Evolutionary conservation across 805 yeast genomes (phyloP).

Genomic region (Candida odintsovae): DNA sequence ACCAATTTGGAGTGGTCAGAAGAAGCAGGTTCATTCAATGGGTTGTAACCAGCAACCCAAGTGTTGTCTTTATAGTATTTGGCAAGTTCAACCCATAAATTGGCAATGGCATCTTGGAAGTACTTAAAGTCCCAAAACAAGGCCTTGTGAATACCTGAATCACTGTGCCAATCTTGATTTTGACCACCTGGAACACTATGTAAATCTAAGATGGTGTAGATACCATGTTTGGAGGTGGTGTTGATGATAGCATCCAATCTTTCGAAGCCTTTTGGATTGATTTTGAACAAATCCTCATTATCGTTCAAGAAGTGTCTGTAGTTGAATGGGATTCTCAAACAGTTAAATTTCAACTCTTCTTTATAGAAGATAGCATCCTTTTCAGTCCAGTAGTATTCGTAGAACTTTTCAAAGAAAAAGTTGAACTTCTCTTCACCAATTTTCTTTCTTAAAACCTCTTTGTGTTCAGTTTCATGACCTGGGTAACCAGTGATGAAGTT

Average conservation of each 20-base stretch:
- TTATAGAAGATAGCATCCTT: constrained; percentile 41
- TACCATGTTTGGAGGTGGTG: constrained; percentile 39
- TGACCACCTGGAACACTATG: constrained; percentile 52
- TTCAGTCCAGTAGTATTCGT: constrained; percentile 49
- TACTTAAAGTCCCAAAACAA: constrained; percentile 44
- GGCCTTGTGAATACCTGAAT: constrained; percentile 41
- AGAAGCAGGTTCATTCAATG: constrained; percentile 49
- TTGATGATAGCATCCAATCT: constrained; percentile 38
- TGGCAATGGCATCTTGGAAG: constrained; percentile 40
- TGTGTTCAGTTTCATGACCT: constrained; percentile 48
- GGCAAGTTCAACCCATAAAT: constrained; percentile 42
- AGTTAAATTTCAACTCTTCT: constrained; percentile 35
- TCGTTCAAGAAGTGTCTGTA: constrained; percentile 44
- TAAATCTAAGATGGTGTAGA: constrained; percentile 42
- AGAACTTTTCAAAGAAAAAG: constrained; percentile 44
- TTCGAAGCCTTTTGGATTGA: constrained; percentile 41
- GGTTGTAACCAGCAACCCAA: constrained; percentile 49
- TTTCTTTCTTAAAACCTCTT: constrained; percentile 30
- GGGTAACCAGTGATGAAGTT: constrained; percentile 52
- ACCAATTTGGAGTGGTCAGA: constrained; percentile 36
- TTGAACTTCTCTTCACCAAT: constrained; percentile 44
- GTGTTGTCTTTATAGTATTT: constrained; percentile 38
- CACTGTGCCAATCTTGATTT: constrained; percentile 50
- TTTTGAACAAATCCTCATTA: constrained; percentile 33
- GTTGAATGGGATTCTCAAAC: constrained; percentile 46